Evolutionary conservation across 2,329 filamentous ascomycete species (phyloP).

Genomic region (Cladobotryum mycophilum): DNA sequence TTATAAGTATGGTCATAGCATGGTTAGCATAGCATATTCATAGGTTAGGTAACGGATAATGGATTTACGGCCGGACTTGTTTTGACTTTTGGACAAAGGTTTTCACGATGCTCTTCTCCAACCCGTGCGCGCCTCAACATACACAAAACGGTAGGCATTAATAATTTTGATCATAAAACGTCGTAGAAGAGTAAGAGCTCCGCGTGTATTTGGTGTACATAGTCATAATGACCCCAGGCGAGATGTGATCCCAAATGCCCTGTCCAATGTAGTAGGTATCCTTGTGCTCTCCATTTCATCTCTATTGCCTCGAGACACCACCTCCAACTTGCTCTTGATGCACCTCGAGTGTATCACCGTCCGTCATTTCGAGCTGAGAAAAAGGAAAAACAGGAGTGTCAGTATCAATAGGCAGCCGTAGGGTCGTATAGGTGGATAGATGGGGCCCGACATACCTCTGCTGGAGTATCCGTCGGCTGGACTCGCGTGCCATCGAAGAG

Average conservation of each 20-base stretch:
- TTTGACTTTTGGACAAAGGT: neutral
- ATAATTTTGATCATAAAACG: neutral
- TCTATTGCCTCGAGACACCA: constrained; percentile 21
- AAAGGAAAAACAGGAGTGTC: neutral
- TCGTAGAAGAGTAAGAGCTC: constrained; percentile 3
- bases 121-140: neutral
- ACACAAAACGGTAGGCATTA: neutral
- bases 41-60: constrained; percentile 1
- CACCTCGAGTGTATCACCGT: constrained; percentile 93
- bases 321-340: constrained; percentile 98
- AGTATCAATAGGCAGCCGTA: neutral
- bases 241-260: constrained; percentile 6
- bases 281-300: neutral
- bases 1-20: constrained; percentile 9
- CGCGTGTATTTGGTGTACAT: neutral
- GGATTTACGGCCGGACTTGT: constrained; percentile 4
- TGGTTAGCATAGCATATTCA: neutral
- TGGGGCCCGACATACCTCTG: constrained; percentile 61
- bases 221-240: neutral
- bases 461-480: constrained; percentile 81
- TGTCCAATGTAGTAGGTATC: neutral
- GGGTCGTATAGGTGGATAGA: neutral
- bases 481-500: constrained; percentile 95
- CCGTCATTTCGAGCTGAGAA: constrained; percentile 83
- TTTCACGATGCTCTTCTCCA: neutral